Base-by-base conservation (phyloP, 2,329 filamentous ascomycete species). In the Diaporthe australafricana region DNA sequence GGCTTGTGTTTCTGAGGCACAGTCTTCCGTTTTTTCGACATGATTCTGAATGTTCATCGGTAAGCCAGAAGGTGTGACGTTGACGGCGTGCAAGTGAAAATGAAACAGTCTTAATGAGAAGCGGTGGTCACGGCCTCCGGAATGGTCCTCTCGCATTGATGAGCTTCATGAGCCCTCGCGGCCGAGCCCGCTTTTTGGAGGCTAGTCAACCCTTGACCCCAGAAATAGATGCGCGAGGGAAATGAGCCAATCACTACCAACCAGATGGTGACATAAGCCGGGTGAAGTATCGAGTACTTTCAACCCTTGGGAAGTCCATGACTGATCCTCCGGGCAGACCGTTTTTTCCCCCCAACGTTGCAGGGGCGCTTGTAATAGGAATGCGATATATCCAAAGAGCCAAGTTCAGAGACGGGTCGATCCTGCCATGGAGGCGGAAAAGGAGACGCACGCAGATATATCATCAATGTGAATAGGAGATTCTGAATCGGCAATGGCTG, bases 11-110 rank as follows among this genome's bases (percentile, higher is more conserved):
- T 66, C 2, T 60, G 57, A 27, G 76, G 74, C 53, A 57, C 70
- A 69, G 84, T 80, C 81, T 86, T 87, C 74, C 83, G 84, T 77
- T 84, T 85, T 74, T 82, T 65, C 12, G 60, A 65, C 60, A 65
- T 65, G 5, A 22, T 50, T 5, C n/a, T 25, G 12, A 45, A 12
- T 12, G 17, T n/a, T 9, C 30, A 12, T 8, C 30, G 22, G 25
- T 12, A 17, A 50, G 6, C 38, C n/a, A 50, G n/a, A 45, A 38
- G 32, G 6, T 20, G 30, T 20, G n/a, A 7, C 25, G n/a, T 65
- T 50, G 30, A 30, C 60, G n/a, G 38, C 30, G 50, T 35, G 45
- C 45, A 12, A 38, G 32, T 27, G 47, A 63, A 14, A 17, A n/a
- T 8, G 7, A 65, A 38, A 12, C n/a, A 22, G 27, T 25, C 30